Evolutionary conservation across 305 asterid genomes (phyloP).

Genomic region (Fraxinus albicans): DNA sequence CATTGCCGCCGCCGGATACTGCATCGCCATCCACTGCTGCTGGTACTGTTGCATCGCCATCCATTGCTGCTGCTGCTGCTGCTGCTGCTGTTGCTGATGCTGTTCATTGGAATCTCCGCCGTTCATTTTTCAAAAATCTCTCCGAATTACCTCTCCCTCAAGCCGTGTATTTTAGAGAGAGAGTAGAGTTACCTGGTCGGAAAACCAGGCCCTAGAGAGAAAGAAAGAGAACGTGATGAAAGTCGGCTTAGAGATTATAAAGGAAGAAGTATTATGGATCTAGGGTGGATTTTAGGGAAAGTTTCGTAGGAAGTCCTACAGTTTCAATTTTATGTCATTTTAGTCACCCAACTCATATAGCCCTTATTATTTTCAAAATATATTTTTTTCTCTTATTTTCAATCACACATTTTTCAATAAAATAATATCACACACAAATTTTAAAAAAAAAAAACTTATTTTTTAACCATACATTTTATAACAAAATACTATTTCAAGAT

Average conservation of each 20-base stretch:
- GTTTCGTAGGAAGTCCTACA: not conserved
- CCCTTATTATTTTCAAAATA: too few relatives aligned
- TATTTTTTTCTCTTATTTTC: too few relatives aligned
- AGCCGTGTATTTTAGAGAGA: not conserved
- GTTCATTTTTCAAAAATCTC: conserved; percentile 36
- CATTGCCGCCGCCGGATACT: conserved; percentile 17
- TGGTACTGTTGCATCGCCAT: conserved; percentile 21
- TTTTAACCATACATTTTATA: too few relatives aligned
- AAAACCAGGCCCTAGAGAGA: conserved; percentile 30
- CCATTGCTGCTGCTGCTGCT: conserved; percentile 27
- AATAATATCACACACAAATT: too few relatives aligned
- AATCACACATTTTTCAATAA: too few relatives aligned
- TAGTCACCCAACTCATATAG: not conserved
- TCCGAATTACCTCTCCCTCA: conserved; percentile 15
- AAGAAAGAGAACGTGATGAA: conserved; percentile 17
- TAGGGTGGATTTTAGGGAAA: conserved; percentile 28
- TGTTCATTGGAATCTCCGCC: conserved; percentile 65
- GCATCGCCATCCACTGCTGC: conserved; percentile 47
- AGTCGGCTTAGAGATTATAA: conserved; percentile 26
- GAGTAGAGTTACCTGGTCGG: conserved; percentile 25
- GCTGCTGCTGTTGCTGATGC: conserved; percentile 36
- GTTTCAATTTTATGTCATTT: not conserved
- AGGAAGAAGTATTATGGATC: conserved; percentile 21
- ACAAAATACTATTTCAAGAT: too few relatives aligned
- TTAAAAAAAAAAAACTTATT: too few relatives aligned